Base-by-base conservation (phyloP, 2,329 filamentous ascomycete genomes). In the Xylaria sp. region DNA sequence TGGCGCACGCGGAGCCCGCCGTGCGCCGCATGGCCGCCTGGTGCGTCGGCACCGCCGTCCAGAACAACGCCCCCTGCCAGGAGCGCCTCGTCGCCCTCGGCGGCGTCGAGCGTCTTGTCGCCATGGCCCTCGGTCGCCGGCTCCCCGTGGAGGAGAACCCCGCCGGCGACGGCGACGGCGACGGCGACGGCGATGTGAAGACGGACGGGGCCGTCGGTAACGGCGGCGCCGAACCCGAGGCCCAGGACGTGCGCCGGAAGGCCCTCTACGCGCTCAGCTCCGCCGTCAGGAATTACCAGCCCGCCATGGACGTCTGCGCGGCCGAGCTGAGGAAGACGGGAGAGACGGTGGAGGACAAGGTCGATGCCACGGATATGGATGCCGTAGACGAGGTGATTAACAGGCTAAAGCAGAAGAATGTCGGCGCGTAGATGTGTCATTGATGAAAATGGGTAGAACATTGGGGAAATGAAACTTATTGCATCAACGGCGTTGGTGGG, bases 31-130 rank as follows among this genome's bases (percentile, higher is more conserved):
- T 91, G 83, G 92, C 93, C 2, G 92, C 92, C n/a, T 96, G 91
- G 90, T 97, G 92, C 76, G 78, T 94, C 54, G 91, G 91, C 46
- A 97, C 92, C 5, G 93, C 94, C 8, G 94, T 99, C 55, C 92
- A 97, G 80, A 99, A 99, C 77, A 97, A 99, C 73, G 81, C 83
- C 63, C 88, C 88, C 70, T 87, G 85, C 46, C 94, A 99, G 76
- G 90, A 94, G 75, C 84, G 84, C 47, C 72, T 85, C 50, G 62
- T 83, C 21, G 79, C 78, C 34, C 73, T 80, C 59, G 89, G 89
- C 26, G 91, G 87, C 2, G 77, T 97, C 24, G 83, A 87, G 37
- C 81, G 74, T 26, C 80, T 99, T 19, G 85, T 91, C 7, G 77
- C 79, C 45, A 69, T 96, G 59, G 82, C 81, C 11, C 57, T 71